Percentiles rank a stretch among this genome's conserved stretches.
These are phyloP conservation scores for Mycena olivaceomarginata DNA, from an alignment of 768 basidiomycete genomes.

Conservation along the genomic window DNA sequence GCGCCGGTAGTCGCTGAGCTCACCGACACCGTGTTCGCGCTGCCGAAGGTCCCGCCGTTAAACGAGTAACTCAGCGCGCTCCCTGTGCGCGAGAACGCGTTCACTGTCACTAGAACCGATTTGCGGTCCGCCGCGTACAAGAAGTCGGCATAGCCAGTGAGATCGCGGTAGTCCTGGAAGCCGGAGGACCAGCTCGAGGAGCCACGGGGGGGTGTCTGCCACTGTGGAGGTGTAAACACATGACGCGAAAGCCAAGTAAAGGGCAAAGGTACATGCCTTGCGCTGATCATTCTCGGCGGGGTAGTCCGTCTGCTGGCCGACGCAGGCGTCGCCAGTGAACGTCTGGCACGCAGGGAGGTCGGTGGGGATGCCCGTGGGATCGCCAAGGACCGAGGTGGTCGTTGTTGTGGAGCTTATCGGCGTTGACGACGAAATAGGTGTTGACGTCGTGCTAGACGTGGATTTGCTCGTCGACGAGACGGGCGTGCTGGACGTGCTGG, in stretches of 20 bases:
- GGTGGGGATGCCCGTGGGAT: slow-evolving; percentile 9
- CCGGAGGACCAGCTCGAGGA: slow-evolving; percentile 6
- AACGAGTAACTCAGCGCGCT: too few species aligned
- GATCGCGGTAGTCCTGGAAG: slow-evolving; percentile 33
- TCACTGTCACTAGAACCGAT: too few species aligned
- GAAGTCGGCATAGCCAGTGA: slow-evolving; percentile 7
- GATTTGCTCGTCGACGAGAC: too few species aligned
- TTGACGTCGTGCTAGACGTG: slow-evolving; percentile 1
- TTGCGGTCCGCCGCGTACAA: too few species aligned
- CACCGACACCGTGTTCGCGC: too few species aligned
- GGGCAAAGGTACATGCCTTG: background rate
- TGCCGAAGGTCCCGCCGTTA: too few species aligned
- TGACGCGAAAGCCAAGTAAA: too few species aligned
- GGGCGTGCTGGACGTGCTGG: background rate
- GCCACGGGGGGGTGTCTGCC: slow-evolving; percentile 30
- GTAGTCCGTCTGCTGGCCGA: slow-evolving; percentile 31
- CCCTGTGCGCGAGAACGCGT: too few species aligned
- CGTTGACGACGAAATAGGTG: slow-evolving; percentile 10
- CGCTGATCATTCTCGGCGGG: slow-evolving; percentile 34
- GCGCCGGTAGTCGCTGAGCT: too few species aligned
- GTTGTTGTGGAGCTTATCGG: slow-evolving; percentile 12
- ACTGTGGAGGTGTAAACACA: background rate
- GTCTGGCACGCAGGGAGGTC: slow-evolving; percentile 27
- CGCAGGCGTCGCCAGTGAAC: slow-evolving; percentile 29
- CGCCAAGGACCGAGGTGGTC: background rate